Base-by-base conservation (phyloP, 2,329 filamentous ascomycete genomes). In the Colletotrichum spinosum region DNA sequence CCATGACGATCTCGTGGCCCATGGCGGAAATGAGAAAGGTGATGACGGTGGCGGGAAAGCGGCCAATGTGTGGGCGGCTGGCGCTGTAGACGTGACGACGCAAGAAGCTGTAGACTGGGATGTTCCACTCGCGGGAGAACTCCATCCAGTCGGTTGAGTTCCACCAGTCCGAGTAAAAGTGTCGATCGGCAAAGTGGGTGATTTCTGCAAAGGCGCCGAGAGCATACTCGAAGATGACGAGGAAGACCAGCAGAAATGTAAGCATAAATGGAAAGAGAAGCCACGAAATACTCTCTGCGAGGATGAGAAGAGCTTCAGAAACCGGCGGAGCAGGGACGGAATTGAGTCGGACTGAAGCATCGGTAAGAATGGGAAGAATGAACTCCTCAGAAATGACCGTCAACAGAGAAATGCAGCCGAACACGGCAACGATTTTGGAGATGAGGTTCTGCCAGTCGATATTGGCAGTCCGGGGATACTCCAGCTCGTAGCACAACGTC, bases 181-280 rank as follows among this genome's bases (percentile, higher is more conserved):
- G 93, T 45, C 95, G 89, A 77, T 98, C 96, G 56, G 91, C 95
- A 77, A 98, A 98, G 72, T 90, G 86, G 15, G 94, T 97, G 70
- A 98, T 92, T 77, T 99, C 96, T 12, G 94, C 96, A 73, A 97
- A 97, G 52, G 94, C 94, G 63, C 95, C 96, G 39, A 98, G 88
- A 10, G 97, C 87, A 78, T 98, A 99, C 78, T 99, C 96, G 77
- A 98, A 99, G 72, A 98, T 98, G 77, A 97, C 94, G 64, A 99
- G 89, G 82, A 99, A 99, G 60, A 98, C 94, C 52, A 98, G 88
- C 5, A 98, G 83, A 76, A 98, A 97, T 4, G 91, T 97, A 67
- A 98, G 86, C 93, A 97, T 97, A 78, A 98, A 99, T 3, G 96
- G 96, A 79, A 97, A 98, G 25, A 99, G 86, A 15, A 99, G 88